Percentiles rank a stretch among this genome's conserved stretches.
phyloP scores from a whole-genome alignment of 2,329 filamentous ascomycete genomes.

The Chrysoporthe cubensis region DNA sequence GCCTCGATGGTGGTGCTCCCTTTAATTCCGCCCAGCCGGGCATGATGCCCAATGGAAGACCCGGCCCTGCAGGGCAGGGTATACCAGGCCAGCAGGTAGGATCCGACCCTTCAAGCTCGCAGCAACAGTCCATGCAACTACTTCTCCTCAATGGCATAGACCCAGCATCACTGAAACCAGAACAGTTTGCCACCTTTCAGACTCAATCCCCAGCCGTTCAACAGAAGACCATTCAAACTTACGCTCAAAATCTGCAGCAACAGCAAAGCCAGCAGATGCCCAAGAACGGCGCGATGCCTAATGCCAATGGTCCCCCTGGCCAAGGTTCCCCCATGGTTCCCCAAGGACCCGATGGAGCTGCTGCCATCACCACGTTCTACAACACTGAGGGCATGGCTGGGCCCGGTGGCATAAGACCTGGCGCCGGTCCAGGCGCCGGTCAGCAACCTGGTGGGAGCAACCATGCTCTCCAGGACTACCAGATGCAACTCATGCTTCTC shows the following conservation, averaged over 20 bases:
- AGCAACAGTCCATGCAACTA: conserved; percentile 56
- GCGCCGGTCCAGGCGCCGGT: conserved; percentile 48
- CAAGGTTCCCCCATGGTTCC: conserved; percentile 85
- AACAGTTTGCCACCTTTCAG: conserved; percentile 72
- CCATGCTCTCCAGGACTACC: conserved; percentile 84
- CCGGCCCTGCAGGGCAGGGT: conserved; percentile 57
- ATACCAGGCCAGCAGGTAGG: conserved; percentile 74
- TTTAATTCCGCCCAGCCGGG: conserved; percentile 73
- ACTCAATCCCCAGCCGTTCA: conserved; percentile 64
- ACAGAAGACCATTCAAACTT: conserved; percentile 84
- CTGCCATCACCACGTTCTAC: conserved; percentile 62
- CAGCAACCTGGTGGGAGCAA: conserved; percentile 65
- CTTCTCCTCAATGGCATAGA: conserved; percentile 74
- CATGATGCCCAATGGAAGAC: conserved; percentile 77
- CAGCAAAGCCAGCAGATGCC: conserved; percentile 82
- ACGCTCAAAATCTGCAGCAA: conserved; percentile 81
- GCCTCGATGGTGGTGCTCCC: conserved; percentile 72
- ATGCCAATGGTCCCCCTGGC: conserved; percentile 69
- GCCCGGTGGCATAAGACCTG: conserved; percentile 61
- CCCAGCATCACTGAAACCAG: conserved; percentile 70
- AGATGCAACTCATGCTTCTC: conserved; percentile 86
- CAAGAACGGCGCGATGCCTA: conserved; percentile 74
- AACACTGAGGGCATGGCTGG: conserved; percentile 64
- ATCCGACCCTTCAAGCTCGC: conserved; percentile 49
- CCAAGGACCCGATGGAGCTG: conserved; percentile 68